These are phyloP conservation scores for Xylariaceae sp. DNA, from an alignment of 2,329 filamentous ascomycete species.

Conservation along the genomic window DNA sequence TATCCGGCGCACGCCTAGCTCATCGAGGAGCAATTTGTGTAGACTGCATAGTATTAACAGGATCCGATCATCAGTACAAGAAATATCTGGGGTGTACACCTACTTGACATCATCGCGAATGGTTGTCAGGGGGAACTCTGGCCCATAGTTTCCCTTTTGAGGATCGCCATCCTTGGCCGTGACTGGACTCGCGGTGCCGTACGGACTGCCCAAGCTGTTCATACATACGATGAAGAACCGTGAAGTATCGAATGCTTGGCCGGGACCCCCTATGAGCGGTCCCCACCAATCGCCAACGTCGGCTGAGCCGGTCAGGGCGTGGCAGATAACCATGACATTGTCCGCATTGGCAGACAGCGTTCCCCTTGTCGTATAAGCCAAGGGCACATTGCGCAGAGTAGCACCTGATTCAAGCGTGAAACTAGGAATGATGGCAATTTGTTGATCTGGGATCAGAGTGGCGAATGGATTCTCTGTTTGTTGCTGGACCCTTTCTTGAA, in stretches of 20 bases:
- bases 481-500: slow-evolving; percentile 57
- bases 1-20: slow-evolving; percentile 71
- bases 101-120: slow-evolving; percentile 93
- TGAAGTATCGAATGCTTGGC: slow-evolving; percentile 73
- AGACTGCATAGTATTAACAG: slow-evolving; percentile 45
- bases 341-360: slow-evolving; percentile 53
- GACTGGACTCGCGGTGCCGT: slow-evolving; percentile 81
- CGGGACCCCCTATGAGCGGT: slow-evolving; percentile 70
- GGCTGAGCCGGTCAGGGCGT: slow-evolving; percentile 78
- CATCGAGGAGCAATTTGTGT: slow-evolving; percentile 74
- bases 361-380: slow-evolving; percentile 63
- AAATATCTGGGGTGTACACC: slow-evolving; percentile 32
- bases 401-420: slow-evolving; percentile 93
- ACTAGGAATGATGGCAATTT: slow-evolving; percentile 77
- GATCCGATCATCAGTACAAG: slow-evolving; percentile 19
- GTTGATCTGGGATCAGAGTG: slow-evolving; percentile 78
- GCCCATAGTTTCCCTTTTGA: slow-evolving; percentile 74
- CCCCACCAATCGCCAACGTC: slow-evolving; percentile 89
- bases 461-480: slow-evolving; percentile 93
- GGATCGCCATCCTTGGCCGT: slow-evolving; percentile 80
- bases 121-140: slow-evolving; percentile 93
- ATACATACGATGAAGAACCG: slow-evolving; percentile 82
- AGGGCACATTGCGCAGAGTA: slow-evolving; percentile 67
- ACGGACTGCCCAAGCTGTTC: slow-evolving; percentile 80
- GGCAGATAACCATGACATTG: slow-evolving; percentile 73